Conservation (phyloP, 108 stramenopile species). For the Nannochloropsis gaditana region DNA sequence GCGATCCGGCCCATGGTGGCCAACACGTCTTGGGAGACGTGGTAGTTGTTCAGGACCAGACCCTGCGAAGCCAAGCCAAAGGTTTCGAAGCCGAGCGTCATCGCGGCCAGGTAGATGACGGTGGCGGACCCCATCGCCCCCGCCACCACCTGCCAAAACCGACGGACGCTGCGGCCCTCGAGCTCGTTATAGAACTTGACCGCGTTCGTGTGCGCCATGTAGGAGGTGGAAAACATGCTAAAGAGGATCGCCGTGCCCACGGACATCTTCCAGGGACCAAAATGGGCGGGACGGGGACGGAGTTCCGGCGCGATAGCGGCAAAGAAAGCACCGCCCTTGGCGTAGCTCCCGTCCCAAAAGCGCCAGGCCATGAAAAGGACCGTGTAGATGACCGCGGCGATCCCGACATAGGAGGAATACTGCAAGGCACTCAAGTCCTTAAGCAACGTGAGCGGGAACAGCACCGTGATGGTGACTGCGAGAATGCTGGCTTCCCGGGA, state of each 20-base stretch:
- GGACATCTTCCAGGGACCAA: conserved; percentile 4
- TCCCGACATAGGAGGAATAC: not conserved
- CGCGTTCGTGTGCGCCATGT: conserved; percentile 35
- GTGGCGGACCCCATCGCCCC: conserved; percentile 11
- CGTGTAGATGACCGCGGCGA: conserved; percentile 23
- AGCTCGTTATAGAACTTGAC: conserved; percentile 30
- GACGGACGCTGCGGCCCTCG: not conserved
- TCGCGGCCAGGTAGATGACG: not conserved
- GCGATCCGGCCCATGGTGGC: conserved; percentile 23
- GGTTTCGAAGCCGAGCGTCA: conserved; percentile 1
- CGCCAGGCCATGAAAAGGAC: conserved; percentile 11
- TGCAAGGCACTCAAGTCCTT: conserved; percentile 25
- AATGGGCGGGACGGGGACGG: not conserved
- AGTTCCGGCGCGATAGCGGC: not conserved
- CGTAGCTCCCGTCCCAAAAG: not conserved
- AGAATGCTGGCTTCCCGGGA: not conserved
- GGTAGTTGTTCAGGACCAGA: not conserved
- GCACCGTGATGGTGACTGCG: not conserved
- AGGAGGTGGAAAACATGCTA: conserved; percentile 34
- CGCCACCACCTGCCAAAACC: not conserved
- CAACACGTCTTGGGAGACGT: not conserved
- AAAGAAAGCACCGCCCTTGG: not conserved
- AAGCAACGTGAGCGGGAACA: conserved; percentile 25
- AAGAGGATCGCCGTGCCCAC: conserved; percentile 22
- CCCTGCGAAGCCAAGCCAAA: not conserved